Evolutionary conservation across 1,284 basidiomycete species (phyloP).

Genomic region (Irpex rosettiformis): DNA sequence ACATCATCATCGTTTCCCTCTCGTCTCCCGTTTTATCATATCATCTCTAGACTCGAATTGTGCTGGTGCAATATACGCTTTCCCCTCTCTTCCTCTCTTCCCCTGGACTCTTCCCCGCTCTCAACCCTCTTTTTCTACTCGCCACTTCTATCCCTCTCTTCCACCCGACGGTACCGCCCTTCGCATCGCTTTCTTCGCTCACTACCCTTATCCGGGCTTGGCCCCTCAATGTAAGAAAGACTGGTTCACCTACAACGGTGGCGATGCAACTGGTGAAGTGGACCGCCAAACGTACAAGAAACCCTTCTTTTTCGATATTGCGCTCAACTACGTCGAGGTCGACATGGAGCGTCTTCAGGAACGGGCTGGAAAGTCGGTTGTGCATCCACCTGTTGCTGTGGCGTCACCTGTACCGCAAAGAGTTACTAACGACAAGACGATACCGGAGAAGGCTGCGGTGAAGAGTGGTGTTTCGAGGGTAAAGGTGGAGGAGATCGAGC

Average conservation of each 20-base stretch:
- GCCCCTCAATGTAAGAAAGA: slow-evolving; percentile 74
- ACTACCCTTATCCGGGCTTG: no score
- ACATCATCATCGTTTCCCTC: no score
- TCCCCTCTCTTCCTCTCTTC: no score
- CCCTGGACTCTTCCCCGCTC: no score
- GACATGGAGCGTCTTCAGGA: slow-evolving; percentile 76
- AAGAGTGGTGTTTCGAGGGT: slow-evolving; percentile 27
- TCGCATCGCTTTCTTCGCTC: no score
- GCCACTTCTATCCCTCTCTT: no score
- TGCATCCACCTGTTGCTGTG: slow-evolving; percentile 9
- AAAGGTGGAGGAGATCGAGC: slow-evolving; percentile 34
- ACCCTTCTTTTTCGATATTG: slow-evolving; percentile 89
- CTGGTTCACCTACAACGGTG: slow-evolving; percentile 79
- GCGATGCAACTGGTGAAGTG: slow-evolving; percentile 34
- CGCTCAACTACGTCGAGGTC: slow-evolving; percentile 87
- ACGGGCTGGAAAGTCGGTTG: slow-evolving; percentile 59
- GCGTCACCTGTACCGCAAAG: slow-evolving; percentile 17
- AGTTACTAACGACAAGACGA: not conserved
- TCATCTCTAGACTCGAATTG: no score
- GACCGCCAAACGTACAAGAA: slow-evolving; percentile 62
- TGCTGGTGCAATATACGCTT: no score
- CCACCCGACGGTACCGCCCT: no score
- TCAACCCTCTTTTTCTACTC: no score
- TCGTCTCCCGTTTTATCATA: no score
- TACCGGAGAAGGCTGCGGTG: slow-evolving; percentile 16